A percentile compares a stretch with the other conserved stretches of the same genome.
These are phyloP conservation scores for Cyanodermella asteris DNA, from an alignment of 2,329 filamentous ascomycete genomes.

Conservation along the genomic window DNA sequence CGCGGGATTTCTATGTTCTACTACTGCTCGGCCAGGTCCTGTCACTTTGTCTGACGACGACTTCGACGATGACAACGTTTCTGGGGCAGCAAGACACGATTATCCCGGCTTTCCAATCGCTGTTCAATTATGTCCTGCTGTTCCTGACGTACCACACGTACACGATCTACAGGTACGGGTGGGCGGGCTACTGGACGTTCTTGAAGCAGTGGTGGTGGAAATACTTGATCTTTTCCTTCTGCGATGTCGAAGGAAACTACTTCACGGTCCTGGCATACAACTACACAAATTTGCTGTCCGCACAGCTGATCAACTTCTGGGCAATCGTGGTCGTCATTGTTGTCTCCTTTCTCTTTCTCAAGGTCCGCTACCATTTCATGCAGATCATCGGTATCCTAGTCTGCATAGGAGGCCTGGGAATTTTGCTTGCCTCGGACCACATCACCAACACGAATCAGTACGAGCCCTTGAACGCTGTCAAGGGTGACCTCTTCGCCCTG, in stretches of 20 bases:
- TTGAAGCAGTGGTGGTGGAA: conserved; percentile 63
- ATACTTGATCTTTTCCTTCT: conserved; percentile 77
- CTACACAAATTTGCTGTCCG: conserved; percentile 77
- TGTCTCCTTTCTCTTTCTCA: conserved; percentile 61
- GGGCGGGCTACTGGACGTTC: conserved; percentile 43
- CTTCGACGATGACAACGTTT: conserved; percentile 72
- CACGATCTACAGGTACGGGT: conserved; percentile 60
- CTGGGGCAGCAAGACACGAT: conserved; percentile 46
- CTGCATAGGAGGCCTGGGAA: conserved; percentile 75
- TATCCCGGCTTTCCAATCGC: conserved; percentile 84
- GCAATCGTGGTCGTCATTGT: conserved; percentile 81
- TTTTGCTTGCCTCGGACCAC: conserved; percentile 73
- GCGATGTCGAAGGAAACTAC: conserved; percentile 94
- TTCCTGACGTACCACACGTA: conserved; percentile 60
- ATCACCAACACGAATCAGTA: conserved; percentile 49
- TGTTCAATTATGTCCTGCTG: conserved; percentile 84
- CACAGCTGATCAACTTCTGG: conserved; percentile 97
- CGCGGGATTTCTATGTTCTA: conserved; percentile 72
- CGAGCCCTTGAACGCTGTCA: conserved; percentile 47
- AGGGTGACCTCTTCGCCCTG: conserved; percentile 82
- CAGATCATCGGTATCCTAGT: conserved; percentile 75
- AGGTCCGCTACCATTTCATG: conserved; percentile 70
- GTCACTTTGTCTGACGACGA: conserved; percentile 73
- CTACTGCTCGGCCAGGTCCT: conserved; percentile 60
- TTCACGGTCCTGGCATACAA: conserved; percentile 89